Percentiles rank a stretch among this genome's conserved stretches.
These are phyloP conservation scores for Lachancea kluyveri DNA, from an alignment of 805 yeast species.

Conservation along the genomic window DNA sequence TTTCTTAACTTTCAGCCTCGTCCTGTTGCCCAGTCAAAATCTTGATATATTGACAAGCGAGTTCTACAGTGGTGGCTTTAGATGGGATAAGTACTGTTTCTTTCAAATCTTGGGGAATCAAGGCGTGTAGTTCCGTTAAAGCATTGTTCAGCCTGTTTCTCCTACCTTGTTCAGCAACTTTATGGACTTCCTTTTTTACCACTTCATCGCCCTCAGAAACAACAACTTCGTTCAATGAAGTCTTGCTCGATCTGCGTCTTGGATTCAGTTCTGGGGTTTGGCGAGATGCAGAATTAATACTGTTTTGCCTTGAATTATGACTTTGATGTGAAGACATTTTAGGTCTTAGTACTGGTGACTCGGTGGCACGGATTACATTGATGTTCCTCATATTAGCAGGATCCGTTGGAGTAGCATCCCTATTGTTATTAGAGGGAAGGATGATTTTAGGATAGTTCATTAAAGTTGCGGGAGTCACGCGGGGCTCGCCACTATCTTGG, in stretches of 20 bases:
- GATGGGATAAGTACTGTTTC: constrained; percentile 64
- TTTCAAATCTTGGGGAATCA: constrained; percentile 59
- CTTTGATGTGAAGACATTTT: constrained; percentile 6
- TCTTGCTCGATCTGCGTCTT: constrained; percentile 6
- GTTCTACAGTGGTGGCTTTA: constrained; percentile 92
- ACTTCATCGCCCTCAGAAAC: constrained; percentile 14
- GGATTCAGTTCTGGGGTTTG: constrained; percentile 7
- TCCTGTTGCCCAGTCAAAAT: constrained; percentile 24
- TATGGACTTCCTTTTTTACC: constrained; percentile 44
- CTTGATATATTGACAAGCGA: constrained; percentile 68
- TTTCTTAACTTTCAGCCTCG: too few species aligned
- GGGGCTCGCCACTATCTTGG: too few species aligned
- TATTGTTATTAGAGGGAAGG: constrained; percentile 17
- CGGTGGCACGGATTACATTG: constrained; percentile 22
- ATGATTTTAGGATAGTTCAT: constrained; percentile 24
- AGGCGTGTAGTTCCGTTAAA: constrained; percentile 60
- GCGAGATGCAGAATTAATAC: constrained; percentile 1
- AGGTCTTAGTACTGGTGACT: constrained; percentile 24
- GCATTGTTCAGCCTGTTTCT: constrained; percentile 90
- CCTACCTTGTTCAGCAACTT: constrained; percentile 93
- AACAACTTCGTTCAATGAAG: constrained; percentile 11
- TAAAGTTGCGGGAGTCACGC: constrained; percentile 16
- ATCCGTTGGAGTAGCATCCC: constrained; percentile 6
- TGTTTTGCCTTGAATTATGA: constrained; percentile 1
- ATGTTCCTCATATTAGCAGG: constrained; percentile 9